Conservation (phyloP, 208 protist genomes). For the Trypanosomatidae sp. region DNA sequence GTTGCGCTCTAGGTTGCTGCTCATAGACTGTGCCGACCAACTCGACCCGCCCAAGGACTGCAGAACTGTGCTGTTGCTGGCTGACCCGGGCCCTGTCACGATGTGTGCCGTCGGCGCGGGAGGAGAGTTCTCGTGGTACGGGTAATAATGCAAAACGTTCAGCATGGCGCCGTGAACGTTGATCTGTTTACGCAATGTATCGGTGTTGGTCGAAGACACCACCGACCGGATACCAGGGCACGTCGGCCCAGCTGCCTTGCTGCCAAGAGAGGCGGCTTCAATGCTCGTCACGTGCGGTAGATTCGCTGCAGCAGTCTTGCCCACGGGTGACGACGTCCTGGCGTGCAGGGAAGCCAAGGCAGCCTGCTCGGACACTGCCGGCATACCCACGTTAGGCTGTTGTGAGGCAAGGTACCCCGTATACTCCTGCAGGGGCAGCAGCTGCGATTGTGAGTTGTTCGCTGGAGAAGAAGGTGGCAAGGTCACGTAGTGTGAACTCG, state of each 20-base stretch:
- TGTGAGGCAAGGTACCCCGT: background rate
- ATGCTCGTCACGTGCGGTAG: background rate
- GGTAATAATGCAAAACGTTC: slow-evolving; percentile 35
- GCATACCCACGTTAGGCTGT: background rate
- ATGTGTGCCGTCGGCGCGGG: slow-evolving; percentile 40
- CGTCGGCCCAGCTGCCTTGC: background rate
- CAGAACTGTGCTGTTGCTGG: slow-evolving; percentile 8
- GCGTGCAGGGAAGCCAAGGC: background rate
- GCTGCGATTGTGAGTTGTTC: background rate
- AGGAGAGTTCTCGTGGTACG: slow-evolving; percentile 32
- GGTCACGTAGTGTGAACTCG: slow-evolving; percentile 3
- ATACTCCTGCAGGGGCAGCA: background rate
- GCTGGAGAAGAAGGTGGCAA: background rate
- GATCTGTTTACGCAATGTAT: slow-evolving; percentile 29
- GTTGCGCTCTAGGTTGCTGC: slow-evolving; percentile 2
- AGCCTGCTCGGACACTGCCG: background rate
- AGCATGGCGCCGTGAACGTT: slow-evolving; percentile 48
- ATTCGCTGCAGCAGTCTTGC: background rate
- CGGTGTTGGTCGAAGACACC: slow-evolving; percentile 16
- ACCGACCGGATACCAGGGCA: background rate
- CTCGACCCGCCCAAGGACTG: slow-evolving; percentile 19
- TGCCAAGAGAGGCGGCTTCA: background rate
- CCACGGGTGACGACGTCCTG: background rate
- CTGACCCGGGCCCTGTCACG: slow-evolving; percentile 22
- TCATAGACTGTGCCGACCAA: slow-evolving; percentile 18